Evolutionary conservation across 2,329 filamentous ascomycete species (phyloP).

Genomic region (Cyphellophora europaea): DNA sequence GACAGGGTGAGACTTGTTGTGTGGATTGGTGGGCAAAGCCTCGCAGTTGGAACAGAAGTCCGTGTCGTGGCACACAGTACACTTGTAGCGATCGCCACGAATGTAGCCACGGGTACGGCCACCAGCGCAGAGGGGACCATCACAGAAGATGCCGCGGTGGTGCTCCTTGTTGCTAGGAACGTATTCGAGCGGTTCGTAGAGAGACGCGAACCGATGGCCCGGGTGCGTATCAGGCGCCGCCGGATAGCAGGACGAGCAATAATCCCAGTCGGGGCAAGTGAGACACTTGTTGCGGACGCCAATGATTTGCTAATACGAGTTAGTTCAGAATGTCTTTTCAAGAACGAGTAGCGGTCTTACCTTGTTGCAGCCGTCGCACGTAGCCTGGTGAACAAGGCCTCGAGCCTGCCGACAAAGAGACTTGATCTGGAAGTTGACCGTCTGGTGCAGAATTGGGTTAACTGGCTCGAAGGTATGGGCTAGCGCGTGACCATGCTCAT

Average conservation of each 20-base stretch:
- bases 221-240: constrained; percentile 63
- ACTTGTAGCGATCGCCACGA: constrained; percentile 86
- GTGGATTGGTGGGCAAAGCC: constrained; percentile 69
- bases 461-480: constrained; percentile 65
- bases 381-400: constrained; percentile 71
- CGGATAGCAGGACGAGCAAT: constrained; percentile 67
- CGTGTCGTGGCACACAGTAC: constrained; percentile 85
- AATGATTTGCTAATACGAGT: constrained; percentile 53
- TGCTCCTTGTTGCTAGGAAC: constrained; percentile 28
- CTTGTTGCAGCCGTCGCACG: constrained; percentile 90
- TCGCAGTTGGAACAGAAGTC: constrained; percentile 96
- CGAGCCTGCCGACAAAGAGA: constrained; percentile 69
- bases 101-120: constrained; percentile 54
- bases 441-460: constrained; percentile 50
- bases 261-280: constrained; percentile 96
- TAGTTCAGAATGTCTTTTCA: constrained; percentile 2
- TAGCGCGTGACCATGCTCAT: constrained; percentile 84
- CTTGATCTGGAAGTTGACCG: constrained; percentile 52
- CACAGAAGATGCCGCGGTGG: constrained; percentile 85
- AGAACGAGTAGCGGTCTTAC: constrained; percentile 24
- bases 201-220: constrained; percentile 75
- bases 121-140: constrained; percentile 74
- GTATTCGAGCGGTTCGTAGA: constrained; percentile 59
- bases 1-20: constrained; percentile 93
- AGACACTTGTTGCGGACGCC: constrained; percentile 95